These are phyloP conservation scores for Alternaria longipes DNA, from an alignment of 2,329 filamentous ascomycete genomes.

Conservation along the genomic window DNA sequence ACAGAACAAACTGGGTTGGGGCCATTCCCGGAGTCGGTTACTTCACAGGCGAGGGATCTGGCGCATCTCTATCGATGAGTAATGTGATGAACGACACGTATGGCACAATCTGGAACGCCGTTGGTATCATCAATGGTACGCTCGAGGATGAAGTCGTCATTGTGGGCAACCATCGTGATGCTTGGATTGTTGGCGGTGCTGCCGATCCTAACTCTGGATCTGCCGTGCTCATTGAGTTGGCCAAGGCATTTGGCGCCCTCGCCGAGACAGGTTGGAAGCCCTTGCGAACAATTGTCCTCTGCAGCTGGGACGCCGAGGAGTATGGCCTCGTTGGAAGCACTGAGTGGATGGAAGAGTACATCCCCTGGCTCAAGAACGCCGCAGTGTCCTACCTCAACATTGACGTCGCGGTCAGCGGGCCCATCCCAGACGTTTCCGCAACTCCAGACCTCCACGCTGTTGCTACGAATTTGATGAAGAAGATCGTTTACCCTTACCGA, in stretches of 20 bases:
- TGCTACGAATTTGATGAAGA: slow-evolving; percentile 50
- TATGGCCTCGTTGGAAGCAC: slow-evolving; percentile 53
- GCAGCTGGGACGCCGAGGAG: slow-evolving; percentile 56
- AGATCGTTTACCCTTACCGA: slow-evolving; percentile 53
- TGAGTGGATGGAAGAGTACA: slow-evolving; percentile 61
- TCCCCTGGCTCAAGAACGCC: slow-evolving; percentile 57
- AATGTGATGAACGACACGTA: slow-evolving; percentile 85
- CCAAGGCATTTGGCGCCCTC: slow-evolving; percentile 60
- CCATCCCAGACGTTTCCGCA: slow-evolving; percentile 50
- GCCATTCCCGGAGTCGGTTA: slow-evolving; percentile 49
- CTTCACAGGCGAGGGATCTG: slow-evolving; percentile 60
- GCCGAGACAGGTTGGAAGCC: slow-evolving; percentile 62
- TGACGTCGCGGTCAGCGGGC: slow-evolving; percentile 60
- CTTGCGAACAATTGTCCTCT: slow-evolving; percentile 59
- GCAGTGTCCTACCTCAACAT: slow-evolving; percentile 62
- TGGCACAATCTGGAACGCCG: slow-evolving; percentile 81
- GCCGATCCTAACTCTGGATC: slow-evolving; percentile 63
- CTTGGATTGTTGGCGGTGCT: slow-evolving; percentile 64
- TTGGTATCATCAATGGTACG: slow-evolving; percentile 73
- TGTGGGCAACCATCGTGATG: slow-evolving; percentile 64
- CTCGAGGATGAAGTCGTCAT: slow-evolving; percentile 65
- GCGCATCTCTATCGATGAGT: slow-evolving; percentile 53
- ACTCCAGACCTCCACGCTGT: slow-evolving; percentile 55
- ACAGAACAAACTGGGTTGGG: slow-evolving; percentile 51
- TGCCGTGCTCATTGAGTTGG: slow-evolving; percentile 60